Evolutionary conservation across 176 grass and related monocot species (phyloP).

Genomic region (Phoenix roebelenii): DNA sequence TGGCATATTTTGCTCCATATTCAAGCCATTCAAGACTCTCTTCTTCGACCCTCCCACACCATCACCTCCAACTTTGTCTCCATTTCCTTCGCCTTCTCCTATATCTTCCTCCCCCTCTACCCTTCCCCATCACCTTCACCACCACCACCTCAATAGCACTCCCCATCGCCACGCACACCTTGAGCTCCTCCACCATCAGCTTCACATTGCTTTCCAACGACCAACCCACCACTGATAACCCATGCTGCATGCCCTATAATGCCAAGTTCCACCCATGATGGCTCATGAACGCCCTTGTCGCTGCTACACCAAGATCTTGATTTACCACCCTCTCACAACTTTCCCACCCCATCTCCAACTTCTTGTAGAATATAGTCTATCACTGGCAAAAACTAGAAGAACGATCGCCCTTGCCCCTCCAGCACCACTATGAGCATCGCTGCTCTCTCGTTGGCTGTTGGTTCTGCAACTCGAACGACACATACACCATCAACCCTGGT

Average conservation of each 20-base stretch:
- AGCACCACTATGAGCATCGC: slow-evolving; percentile 9
- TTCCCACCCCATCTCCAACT: not conserved
- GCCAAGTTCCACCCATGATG: slow-evolving; percentile 34
- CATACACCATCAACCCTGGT: slow-evolving; percentile 12
- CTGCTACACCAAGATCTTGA: slow-evolving; percentile 12
- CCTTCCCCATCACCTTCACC: slow-evolving; percentile 4
- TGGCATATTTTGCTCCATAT: too few species aligned
- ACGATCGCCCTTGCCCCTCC: slow-evolving; percentile 2
- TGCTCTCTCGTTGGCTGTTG: not conserved
- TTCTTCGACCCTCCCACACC: too few species aligned
- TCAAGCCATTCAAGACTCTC: too few species aligned
- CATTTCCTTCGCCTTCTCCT: slow-evolving; percentile 4
- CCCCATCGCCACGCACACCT: slow-evolving; percentile 10
- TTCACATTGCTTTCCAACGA: slow-evolving; percentile 29
- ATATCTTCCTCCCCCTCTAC: not conserved
- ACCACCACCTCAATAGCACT: not conserved
- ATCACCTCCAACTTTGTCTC: not conserved
- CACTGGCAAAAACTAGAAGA: slow-evolving; percentile 21
- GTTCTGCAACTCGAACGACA: slow-evolving; percentile 34
- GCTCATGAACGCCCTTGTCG: slow-evolving; percentile 22
- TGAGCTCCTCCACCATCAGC: slow-evolving; percentile 14
- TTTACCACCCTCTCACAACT: slow-evolving; percentile 22
- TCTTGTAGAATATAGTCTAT: not conserved
- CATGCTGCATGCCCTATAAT: slow-evolving; percentile 12
- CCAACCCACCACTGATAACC: slow-evolving; percentile 19